Evolutionary conservation across 164 flowering plant genomes (phyloP).

Genomic region (Magnolia officinalis): DNA sequence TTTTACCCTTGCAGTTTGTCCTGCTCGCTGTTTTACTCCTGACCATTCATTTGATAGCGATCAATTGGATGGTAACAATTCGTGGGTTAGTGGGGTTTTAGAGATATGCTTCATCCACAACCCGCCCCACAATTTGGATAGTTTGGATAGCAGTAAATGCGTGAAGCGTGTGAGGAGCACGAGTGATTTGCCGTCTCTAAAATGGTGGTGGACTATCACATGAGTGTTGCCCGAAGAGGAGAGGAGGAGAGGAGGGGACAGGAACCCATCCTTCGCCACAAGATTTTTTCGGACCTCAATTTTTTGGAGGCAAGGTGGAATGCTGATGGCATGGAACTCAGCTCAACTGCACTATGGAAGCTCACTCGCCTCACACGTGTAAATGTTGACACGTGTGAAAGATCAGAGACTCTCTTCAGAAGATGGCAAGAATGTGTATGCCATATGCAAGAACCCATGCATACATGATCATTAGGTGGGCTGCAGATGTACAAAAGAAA

Average conservation of each 20-base stretch:
- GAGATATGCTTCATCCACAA: neutral
- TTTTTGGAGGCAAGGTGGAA: neutral
- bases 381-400: neutral
- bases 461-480: too few species aligned
- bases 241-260: neutral
- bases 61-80: too few species aligned
- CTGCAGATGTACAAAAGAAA: too few species aligned
- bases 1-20: neutral
- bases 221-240: neutral
- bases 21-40: neutral
- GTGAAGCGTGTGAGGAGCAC: neutral
- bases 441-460: too few species aligned
- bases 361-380: neutral
- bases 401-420: neutral
- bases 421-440: too few species aligned
- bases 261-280: neutral
- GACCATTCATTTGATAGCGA: too few species aligned
- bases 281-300: neutral
- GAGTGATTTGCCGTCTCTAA: neutral
- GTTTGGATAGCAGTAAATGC: neutral
- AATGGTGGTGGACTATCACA: neutral
- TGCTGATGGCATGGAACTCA: neutral
- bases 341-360: too few species aligned
- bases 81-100: too few species aligned
- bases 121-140: neutral